Base-by-base conservation (phyloP, 176 grass and related monocot species). In the Alopecurus myosuroides region DNA sequence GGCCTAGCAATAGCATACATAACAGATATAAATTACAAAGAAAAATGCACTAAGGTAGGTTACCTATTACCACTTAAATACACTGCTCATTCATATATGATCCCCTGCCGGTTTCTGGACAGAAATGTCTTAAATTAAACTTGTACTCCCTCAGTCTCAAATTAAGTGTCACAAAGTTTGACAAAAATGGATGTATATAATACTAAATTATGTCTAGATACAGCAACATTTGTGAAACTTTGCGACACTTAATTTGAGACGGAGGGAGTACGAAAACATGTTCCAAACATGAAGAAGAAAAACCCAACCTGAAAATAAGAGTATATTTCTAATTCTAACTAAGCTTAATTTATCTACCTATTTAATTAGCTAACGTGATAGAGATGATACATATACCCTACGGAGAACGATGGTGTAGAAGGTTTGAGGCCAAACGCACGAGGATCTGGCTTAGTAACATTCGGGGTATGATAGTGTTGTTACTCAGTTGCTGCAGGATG, bases 381-480 rank as follows among this genome's bases (percentile, higher is more conserved):
- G n/a, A 52, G 39, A 14, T 7, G 57, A 49, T 10, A 7, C 18
- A 70, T 50, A 81, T 30, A 9, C 1, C 18, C 18, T 30, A 98
- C 97, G 39, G 97, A 98, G 79, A 98, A 98, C 81, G 97, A 98
- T 79, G 96, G 97, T 20, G 79, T 98, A 71, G 97, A 98, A 74
- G 97, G 97, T 84, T 90, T 98, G 92, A 95, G 96, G 88, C 93
- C 97, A 89, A 98, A 98, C 92, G 97, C 97, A 86, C 91, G 97
- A 85, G 97, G 97, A 71, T 93, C 97, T 62, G 97, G 97, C 36
- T 83, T 98, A 55, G 97, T 96, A 56, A 94, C 91, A 53, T 98
- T 98, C 88, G 97, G 96, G 96, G 97, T 98, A 98, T 58, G 76
- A 29, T n/a, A 4, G 3, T 55, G 29, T 78, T 15, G 65, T 82